Evolutionary conservation across 2,329 filamentous ascomycete genomes (phyloP).

Genomic region (Thermoascus crustaceus): DNA sequence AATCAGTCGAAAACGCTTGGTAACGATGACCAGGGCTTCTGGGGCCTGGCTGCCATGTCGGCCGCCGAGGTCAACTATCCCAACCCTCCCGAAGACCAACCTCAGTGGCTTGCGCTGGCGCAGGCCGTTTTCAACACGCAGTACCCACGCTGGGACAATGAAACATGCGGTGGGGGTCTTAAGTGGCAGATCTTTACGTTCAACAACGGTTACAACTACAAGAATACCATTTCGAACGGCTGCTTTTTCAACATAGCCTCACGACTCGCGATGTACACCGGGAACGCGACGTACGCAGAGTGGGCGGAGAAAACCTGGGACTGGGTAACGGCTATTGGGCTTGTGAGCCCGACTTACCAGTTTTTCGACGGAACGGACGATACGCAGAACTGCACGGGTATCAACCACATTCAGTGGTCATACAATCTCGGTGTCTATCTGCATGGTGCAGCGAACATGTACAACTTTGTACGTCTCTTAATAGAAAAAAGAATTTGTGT

Average conservation of each 20-base stretch:
- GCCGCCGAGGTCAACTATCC: conserved; percentile 68
- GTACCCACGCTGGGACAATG: conserved; percentile 59
- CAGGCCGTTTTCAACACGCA: conserved; percentile 78
- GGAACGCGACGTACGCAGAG: conserved; percentile 63
- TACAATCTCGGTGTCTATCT: conserved; percentile 51
- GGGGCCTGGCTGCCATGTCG: conserved; percentile 67
- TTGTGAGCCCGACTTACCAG: conserved; percentile 43
- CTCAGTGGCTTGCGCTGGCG: conserved; percentile 69
- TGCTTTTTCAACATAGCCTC: conserved; percentile 49
- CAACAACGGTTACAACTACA: conserved; percentile 56
- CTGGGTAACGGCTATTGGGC: conserved; percentile 45
- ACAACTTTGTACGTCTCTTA: conserved; percentile 39
- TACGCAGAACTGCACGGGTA: conserved; percentile 41
- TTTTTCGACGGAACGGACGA: conserved; percentile 50
- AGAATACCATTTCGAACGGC: conserved; percentile 47
- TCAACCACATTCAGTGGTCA: conserved; percentile 48
- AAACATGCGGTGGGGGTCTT: conserved; percentile 62
- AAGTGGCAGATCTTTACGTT: conserved; percentile 73
- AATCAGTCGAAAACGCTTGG: conserved; percentile 31
- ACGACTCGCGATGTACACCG: conserved; percentile 64
- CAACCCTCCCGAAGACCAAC: conserved; percentile 53
- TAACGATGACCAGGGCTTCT: conserved; percentile 59
- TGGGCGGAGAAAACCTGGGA: conserved; percentile 63
- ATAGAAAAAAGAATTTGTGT: too few relatives aligned
- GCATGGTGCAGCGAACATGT: conserved; percentile 49